Evolutionary conservation across 208 protist genomes (phyloP), one percentile per base, ranked within the genome.

Genomic region (Wallacemonas sp.): DNA sequence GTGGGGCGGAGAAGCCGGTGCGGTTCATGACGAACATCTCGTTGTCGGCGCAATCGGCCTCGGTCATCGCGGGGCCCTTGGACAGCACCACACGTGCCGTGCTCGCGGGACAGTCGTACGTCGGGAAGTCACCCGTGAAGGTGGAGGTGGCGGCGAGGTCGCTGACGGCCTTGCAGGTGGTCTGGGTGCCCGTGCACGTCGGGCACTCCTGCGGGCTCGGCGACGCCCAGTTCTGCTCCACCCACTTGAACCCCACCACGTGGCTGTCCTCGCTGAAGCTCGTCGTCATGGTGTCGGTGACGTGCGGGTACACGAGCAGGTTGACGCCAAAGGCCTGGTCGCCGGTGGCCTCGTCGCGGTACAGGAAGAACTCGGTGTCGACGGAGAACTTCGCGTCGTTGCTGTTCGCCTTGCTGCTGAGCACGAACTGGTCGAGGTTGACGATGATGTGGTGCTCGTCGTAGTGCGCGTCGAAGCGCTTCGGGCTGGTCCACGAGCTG

Each of bases 251-350:
- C 52, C 88, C 88, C 20, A 72, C 62, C 8, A 92, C 79, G 67
- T 91, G 88, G 49, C 83, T 81, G 67, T 94, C 85, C 49, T 70
- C 68, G 28, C 79, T 55, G 73, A 88, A 91, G 70, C 78, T 87
- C 32, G 67, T 76, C 38, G 70, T 65, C 81, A 87, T 89, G 20
- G 62, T 67, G 25, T 73, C 32, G 22, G 77, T 84, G 11, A 94
- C 80, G 45, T 67, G 80, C 8, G 88, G 85, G 77, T 92, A 84
- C 20, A 91, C 29, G 26, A 92, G 76, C 52, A 94, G 72, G 74
- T 94, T 94, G 66, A 94, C 74, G 65, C 88, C 88, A 63, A 94
- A 94, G 12, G 80, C 85, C 54, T 67, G 57, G 62, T 94, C 85
- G 14, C 76, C 72, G 18, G 71, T 88, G 14, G 50, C 59, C 23